Conservation (phyloP, 371 early-diverging fungal species). For the Cokeromyces recurvatus region DNA sequence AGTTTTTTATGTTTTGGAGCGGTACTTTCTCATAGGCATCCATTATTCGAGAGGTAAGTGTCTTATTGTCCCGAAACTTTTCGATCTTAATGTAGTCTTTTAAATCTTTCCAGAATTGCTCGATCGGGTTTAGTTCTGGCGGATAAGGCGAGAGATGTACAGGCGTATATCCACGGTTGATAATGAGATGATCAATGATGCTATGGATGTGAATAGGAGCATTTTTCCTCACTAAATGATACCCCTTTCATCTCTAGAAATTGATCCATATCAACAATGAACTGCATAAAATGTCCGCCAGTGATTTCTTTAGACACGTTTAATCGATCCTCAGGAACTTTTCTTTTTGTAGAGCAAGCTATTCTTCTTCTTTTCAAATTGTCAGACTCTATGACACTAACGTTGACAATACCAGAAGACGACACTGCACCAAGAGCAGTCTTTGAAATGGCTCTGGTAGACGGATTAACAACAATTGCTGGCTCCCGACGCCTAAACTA, state of each 20-base stretch:
- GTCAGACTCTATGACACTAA: not conserved
- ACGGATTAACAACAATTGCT: too few species aligned
- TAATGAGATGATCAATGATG: not conserved
- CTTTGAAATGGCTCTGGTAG: too few species aligned
- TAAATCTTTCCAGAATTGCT: not conserved
- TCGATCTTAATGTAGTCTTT: not conserved
- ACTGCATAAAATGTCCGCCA: slow-evolving; percentile 2
- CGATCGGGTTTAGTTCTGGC: not conserved
- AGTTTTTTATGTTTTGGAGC: not conserved
- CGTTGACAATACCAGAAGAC: too few species aligned
- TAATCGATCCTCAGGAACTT: slow-evolving; percentile 1
- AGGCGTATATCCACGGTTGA: not conserved
- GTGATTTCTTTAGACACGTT: slow-evolving; percentile 7
- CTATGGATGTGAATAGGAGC: not conserved
- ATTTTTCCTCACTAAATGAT: not conserved
- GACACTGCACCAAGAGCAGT: too few species aligned
- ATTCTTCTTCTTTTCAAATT: slow-evolving; percentile 5
- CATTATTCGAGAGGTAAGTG: not conserved
- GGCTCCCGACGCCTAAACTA: too few species aligned
- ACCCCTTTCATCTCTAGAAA: slow-evolving; percentile 6
- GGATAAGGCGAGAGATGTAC: not conserved
- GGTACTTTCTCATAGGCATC: not conserved
- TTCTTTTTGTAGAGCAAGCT: slow-evolving; percentile 6
- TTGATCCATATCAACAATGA: slow-evolving; percentile 5
- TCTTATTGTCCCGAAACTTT: not conserved